These are phyloP conservation scores for Trametes maxima DNA, from an alignment of 768 basidiomycete species.

Conservation along the genomic window DNA sequence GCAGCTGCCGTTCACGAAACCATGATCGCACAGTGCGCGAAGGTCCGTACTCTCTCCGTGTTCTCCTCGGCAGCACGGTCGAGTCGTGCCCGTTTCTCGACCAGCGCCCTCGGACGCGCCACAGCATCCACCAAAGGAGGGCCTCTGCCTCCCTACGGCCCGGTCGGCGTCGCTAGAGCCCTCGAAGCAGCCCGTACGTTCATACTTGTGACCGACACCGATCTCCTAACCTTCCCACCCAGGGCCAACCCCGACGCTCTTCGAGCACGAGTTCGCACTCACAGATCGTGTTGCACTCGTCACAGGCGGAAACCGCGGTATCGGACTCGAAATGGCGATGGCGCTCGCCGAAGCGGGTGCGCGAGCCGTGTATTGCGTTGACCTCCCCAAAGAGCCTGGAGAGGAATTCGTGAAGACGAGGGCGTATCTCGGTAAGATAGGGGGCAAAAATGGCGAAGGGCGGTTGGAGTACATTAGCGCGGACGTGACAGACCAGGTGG, in stretches of 20 bases:
- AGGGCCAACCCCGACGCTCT: slow-evolving; percentile 25
- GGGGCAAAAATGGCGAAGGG: slow-evolving; percentile 24
- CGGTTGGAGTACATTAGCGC: slow-evolving; percentile 63
- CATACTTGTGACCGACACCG: neutral
- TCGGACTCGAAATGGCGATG: slow-evolving; percentile 82
- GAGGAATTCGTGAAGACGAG: slow-evolving; percentile 57
- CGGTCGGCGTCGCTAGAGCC: slow-evolving; percentile 66
- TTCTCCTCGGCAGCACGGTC: neutral
- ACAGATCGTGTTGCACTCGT: slow-evolving; percentile 41
- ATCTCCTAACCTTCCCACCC: slow-evolving; percentile 37
- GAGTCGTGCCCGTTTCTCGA: slow-evolving; percentile 9
- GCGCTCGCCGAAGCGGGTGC: slow-evolving; percentile 75
- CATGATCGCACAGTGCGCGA: neutral
- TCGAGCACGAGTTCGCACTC: slow-evolving; percentile 33
- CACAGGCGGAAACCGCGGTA: slow-evolving; percentile 47
- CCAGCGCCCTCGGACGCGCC: neutral
- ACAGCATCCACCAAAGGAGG: slow-evolving; percentile 1
- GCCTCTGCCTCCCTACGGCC: slow-evolving; percentile 55
- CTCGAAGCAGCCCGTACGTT: slow-evolving; percentile 47
- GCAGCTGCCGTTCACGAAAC: neutral
- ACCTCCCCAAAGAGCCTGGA: slow-evolving; percentile 57
- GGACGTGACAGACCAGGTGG: slow-evolving; percentile 65
- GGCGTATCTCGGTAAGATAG: slow-evolving; percentile 40
- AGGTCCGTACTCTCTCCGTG: neutral
- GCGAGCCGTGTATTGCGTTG: slow-evolving; percentile 64